Evolutionary conservation across 441 rosid species (phyloP).

Genomic region (Mallotus japonicus): DNA sequence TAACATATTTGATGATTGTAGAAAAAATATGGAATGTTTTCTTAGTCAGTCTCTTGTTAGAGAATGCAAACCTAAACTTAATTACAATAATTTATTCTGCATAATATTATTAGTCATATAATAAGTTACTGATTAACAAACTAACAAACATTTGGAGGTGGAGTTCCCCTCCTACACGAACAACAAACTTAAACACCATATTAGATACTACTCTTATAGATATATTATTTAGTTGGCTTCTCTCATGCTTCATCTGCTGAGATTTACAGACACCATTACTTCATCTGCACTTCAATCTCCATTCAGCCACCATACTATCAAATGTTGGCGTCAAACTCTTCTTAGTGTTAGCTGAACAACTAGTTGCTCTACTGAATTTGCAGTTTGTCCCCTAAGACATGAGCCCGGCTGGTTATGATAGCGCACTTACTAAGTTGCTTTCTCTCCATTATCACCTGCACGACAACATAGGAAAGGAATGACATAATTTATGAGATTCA

Average conservation of each 20-base stretch:
- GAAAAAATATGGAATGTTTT: not conserved
- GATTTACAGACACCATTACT: constrained; percentile 22
- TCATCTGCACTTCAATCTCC: constrained; percentile 2
- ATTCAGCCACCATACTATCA: constrained; percentile 2
- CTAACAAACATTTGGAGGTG: constrained; percentile 14
- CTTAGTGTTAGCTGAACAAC: constrained; percentile 14
- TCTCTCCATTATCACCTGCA: constrained; percentile 23
- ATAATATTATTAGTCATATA: constrained; percentile 11
- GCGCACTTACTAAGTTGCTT: constrained; percentile 2
- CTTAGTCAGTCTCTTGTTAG: no score
- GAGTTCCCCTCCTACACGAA: constrained; percentile 5
- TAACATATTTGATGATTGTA: not conserved
- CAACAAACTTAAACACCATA: constrained; percentile 12
- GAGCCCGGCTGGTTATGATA: constrained; percentile 7
- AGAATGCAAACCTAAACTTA: not conserved
- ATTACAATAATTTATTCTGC: not conserved
- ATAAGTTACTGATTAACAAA: constrained; percentile 6
- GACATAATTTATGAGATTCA: not conserved
- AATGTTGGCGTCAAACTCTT: not conserved
- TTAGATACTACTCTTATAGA: constrained; percentile 10
- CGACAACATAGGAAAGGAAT: not conserved
- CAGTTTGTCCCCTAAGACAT: constrained; percentile 15
- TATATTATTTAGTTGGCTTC: not conserved
- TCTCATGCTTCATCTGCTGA: not conserved
- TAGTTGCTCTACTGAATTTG: constrained; percentile 15